Conservation (phyloP, 129 eudicot species). For the Escallonia herrerae region DNA sequence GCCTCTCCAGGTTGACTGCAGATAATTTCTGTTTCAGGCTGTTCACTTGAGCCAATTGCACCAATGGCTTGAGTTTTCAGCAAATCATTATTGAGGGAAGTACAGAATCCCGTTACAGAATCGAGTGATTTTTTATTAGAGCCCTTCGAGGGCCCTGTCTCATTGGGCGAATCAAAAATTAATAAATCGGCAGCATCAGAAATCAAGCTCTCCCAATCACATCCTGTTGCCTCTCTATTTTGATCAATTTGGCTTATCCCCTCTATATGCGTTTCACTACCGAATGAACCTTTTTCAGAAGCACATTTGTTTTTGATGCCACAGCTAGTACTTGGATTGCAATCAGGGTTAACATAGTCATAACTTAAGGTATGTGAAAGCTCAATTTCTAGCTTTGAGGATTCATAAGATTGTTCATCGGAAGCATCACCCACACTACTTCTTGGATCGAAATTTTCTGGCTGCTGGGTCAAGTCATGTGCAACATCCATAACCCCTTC, state of each 20-base stretch:
- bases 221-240: slow-evolving; percentile 42
- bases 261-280: slow-evolving; percentile 25
- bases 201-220: slow-evolving; percentile 70
- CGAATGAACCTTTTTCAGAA: slow-evolving; percentile 23
- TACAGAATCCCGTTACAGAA: slow-evolving; percentile 18
- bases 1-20: slow-evolving; percentile 36
- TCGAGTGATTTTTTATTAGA: slow-evolving; percentile 23
- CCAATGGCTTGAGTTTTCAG: slow-evolving; percentile 19
- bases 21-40: slow-evolving; percentile 26
- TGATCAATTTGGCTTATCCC: slow-evolving; percentile 31
- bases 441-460: slow-evolving; percentile 20
- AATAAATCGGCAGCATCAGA: slow-evolving; percentile 50
- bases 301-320: slow-evolving; percentile 5
- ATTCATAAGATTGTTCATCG: slow-evolving; percentile 26
- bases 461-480: slow-evolving; percentile 27
- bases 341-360: slow-evolving; percentile 37
- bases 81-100: slow-evolving; percentile 15
- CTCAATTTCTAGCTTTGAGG: slow-evolving; percentile 40
- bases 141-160: slow-evolving; percentile 25
- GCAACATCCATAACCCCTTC: slow-evolving; percentile 18
- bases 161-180: slow-evolving; percentile 61
- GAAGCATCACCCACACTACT: slow-evolving; percentile 32
- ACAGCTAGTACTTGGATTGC: neutral
- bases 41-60: slow-evolving; percentile 16
- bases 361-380: slow-evolving; percentile 32